Percentiles rank a stretch among this genome's conserved stretches.
Conservation (phyloP, 1,284 basidiomycete species). For the Malassezia nana region DNA sequence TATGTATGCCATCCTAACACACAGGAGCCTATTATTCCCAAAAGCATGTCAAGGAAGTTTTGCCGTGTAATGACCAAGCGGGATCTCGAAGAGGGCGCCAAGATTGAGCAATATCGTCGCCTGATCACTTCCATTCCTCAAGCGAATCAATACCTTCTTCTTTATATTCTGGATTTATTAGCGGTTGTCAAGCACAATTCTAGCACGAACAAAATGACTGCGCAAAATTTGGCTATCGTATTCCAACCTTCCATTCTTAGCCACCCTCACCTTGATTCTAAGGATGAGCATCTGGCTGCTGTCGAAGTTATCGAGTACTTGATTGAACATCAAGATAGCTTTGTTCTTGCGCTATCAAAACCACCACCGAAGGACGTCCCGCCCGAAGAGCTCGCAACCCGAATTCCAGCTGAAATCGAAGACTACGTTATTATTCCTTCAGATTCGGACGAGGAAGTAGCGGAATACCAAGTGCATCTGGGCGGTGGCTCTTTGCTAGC, state of each 20-base stretch:
- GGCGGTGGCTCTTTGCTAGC: slow-evolving; percentile 32
- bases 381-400: slow-evolving; percentile 30
- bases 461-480: slow-evolving; percentile 36
- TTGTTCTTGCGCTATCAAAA: slow-evolving; percentile 39
- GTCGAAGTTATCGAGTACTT: slow-evolving; percentile 88
- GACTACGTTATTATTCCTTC: slow-evolving; percentile 29
- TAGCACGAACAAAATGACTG: slow-evolving; percentile 89
- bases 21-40: slow-evolving; percentile 72
- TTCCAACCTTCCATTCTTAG: slow-evolving; percentile 56
- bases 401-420: slow-evolving; percentile 24
- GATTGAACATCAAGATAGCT: slow-evolving; percentile 56
- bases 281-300: slow-evolving; percentile 66
- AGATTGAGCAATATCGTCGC: slow-evolving; percentile 58
- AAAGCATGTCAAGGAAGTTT: slow-evolving; percentile 77
- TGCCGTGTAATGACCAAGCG: slow-evolving; percentile 58
- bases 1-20: slow-evolving; percentile 50
- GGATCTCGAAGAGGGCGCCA: slow-evolving; percentile 28
- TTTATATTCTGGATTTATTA: slow-evolving; percentile 89
- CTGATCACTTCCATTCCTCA: slow-evolving; percentile 75
- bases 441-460: slow-evolving; percentile 46
- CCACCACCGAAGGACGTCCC: slow-evolving; percentile 31
- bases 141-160: slow-evolving; percentile 81
- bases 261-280: slow-evolving; percentile 61
- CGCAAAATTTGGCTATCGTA: slow-evolving; percentile 56
- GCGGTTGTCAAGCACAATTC: slow-evolving; percentile 85